Percentiles rank a stretch among this genome's conserved stretches.
phyloP scores from a whole-genome alignment of 495 filamentous ascomycete genomes.

The Hypoxylon fragiforme region DNA sequence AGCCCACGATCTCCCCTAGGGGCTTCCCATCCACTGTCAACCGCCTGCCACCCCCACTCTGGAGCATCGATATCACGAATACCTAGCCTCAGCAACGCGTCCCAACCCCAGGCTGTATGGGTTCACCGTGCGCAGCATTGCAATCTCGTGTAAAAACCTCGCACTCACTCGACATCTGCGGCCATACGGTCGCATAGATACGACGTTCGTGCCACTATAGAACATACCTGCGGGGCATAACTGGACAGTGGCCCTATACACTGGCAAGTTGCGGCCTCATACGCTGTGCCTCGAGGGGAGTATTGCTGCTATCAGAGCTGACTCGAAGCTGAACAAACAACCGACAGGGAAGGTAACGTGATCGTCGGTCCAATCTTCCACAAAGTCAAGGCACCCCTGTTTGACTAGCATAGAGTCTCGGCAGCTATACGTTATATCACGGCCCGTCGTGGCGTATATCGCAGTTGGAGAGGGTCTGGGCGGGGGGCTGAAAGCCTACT shows the following conservation, averaged over 20 bases:
- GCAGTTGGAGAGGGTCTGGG: conserved; percentile 42
- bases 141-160: conserved; percentile 53
- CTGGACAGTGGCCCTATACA: conserved; percentile 58
- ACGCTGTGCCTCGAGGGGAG: conserved; percentile 49
- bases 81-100: conserved; percentile 48
- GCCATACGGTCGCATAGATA: conserved; percentile 59
- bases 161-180: conserved; percentile 50
- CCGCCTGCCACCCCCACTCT: conserved; percentile 50
- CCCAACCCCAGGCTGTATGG: conserved; percentile 64
- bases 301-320: conserved; percentile 48
- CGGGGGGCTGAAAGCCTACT: conserved; percentile 29
- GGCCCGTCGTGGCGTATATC: conserved; percentile 59
- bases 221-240: conserved; percentile 58
- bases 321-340: conserved; percentile 61
- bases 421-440: conserved; percentile 58
- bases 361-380: conserved; percentile 48
- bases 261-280: conserved; percentile 48
- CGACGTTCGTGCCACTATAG: conserved; percentile 49
- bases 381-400: conserved; percentile 39
- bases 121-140: conserved; percentile 58
- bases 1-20: conserved; percentile 23
- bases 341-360: conserved; percentile 62
- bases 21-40: conserved; percentile 34
- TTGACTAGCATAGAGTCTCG: conserved; percentile 37
- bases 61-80: conserved; percentile 50